Evolutionary conservation across 257 asterid species (phyloP), one percentile per base, ranked within the genome.

Genomic region (Euphrasia confusa): DNA sequence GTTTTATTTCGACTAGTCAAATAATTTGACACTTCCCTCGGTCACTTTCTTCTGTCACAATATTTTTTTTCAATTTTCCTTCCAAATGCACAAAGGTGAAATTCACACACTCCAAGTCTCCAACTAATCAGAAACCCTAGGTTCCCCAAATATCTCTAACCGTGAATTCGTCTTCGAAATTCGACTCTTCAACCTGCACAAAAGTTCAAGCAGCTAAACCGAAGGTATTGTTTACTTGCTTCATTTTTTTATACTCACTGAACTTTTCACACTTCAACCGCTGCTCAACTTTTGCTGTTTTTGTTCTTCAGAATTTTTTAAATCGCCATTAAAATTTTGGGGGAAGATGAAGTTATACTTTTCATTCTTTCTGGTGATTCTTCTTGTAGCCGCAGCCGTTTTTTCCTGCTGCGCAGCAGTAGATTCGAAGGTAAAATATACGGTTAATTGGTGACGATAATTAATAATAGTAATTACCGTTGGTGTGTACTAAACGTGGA

Each of bases 341-440:
- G 59, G 56, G 28, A 58, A 39, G 72, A 89, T 84, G 97, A 73
- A 64, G 75, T 64, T 74, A 5, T 48, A 2, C 12, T 37, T 14
- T 54, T 65, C 8, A 61, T 56, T 75, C 14, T 61, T 80, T 67
- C 17, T 65, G 79, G 61, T 69, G 63, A 60, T 75, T 64, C 49
- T 72, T 28, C 50, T 78, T 71, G 13, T 84, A 21, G 71, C 83
- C 32, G 27, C 87, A 10, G 60, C 78, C 60, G 15, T 71, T 65
- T 33, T 73, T 64, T 57, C 26, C 63, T 72, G 13, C 5, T 13
- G 60, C 58, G 78, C 61, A 48, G 52, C 65, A 2, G 82, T 80
- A 65, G 88, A 81, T 72, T 68, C 73, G 21, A 65, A 83, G 97
- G 97, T 89, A 81, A 59, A 64, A 13, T 7, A 2, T 61, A 39